These are phyloP conservation scores for Citrus reticulata DNA, from an alignment of 345 rosid genomes.

Conservation along the genomic window DNA sequence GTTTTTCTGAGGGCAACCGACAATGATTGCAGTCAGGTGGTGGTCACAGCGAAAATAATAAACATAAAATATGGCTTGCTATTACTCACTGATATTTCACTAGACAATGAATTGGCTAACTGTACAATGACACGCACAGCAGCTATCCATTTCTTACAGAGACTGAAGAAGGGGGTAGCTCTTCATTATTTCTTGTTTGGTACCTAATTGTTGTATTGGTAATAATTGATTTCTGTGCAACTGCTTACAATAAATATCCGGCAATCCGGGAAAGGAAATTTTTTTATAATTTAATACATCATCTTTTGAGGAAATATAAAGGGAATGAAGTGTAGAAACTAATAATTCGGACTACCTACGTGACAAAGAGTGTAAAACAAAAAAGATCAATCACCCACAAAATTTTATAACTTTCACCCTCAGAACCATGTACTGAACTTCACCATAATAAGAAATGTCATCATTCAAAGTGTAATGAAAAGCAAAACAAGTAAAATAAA, in stretches of 20 bases:
- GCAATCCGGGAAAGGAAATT: slow-evolving; percentile 16
- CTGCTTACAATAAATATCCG: slow-evolving; percentile 9
- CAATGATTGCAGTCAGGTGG: neutral
- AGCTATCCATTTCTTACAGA: neutral
- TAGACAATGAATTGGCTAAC: neutral
- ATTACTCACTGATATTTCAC: neutral
- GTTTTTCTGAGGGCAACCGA: too few relatives aligned
- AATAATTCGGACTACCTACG: neutral
- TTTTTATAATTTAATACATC: neutral
- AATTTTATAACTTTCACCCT: slow-evolving; percentile 11
- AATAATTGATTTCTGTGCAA: slow-evolving; percentile 21
- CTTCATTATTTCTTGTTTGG: slow-evolving; percentile 16
- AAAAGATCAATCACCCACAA: slow-evolving; percentile 9
- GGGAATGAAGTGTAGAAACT: neutral
- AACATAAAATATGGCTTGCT: neutral
- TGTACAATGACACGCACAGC: neutral
- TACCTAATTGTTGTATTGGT: slow-evolving; percentile 7
- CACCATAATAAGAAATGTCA: slow-evolving; percentile 14
- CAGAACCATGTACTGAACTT: slow-evolving; percentile 18
- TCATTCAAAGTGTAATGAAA: neutral
- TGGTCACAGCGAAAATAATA: neutral
- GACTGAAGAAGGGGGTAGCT: neutral
- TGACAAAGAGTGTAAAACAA: slow-evolving; percentile 29
- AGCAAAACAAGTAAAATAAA: slow-evolving; percentile 8
- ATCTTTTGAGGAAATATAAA: neutral